A percentile compares a stretch with the other conserved stretches of the same genome.
Evolutionary conservation across 257 asterid genomes (phyloP).

Genomic region (Ligustrum vulgare): DNA sequence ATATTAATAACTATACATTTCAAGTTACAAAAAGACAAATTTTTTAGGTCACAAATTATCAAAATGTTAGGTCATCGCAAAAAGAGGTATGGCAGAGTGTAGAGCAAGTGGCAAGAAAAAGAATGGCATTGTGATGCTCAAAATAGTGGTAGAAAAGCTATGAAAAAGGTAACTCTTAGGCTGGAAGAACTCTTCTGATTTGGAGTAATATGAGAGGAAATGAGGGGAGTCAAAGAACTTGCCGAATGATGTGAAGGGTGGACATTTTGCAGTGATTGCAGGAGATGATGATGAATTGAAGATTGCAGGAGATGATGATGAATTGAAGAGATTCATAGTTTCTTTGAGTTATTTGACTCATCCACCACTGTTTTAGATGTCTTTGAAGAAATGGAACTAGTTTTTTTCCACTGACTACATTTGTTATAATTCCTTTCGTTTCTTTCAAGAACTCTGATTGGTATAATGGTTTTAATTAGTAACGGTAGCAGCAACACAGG

Average conservation of each 20-base stretch:
- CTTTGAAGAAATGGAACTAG: too few relatives aligned
- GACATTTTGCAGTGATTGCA: constrained; percentile 52
- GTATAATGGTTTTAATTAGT: too few relatives aligned
- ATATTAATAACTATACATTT: too few relatives aligned
- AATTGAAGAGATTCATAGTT: constrained; percentile 57
- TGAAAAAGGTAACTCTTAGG: constrained; percentile 43
- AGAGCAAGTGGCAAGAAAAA: too few relatives aligned
- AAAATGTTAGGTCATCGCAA: not conserved
- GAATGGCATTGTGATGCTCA: constrained; percentile 43
- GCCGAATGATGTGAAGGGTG: constrained; percentile 61
- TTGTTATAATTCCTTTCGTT: too few relatives aligned
- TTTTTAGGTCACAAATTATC: too few relatives aligned
- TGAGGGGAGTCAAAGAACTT: constrained; percentile 28
- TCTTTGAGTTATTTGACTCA: constrained; percentile 62
- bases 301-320: constrained; percentile 39
- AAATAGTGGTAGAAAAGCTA: constrained; percentile 50
- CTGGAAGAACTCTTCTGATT: constrained; percentile 22
- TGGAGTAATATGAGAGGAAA: constrained; percentile 19
- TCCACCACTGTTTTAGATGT: too few relatives aligned
- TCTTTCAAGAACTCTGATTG: too few relatives aligned
- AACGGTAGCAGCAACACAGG: too few relatives aligned
- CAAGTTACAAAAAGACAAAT: too few relatives aligned
- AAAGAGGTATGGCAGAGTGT: constrained; percentile 17
- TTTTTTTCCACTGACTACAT: too few relatives aligned
- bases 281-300: too few relatives aligned